phyloP scores from a whole-genome alignment of 306 rosid genomes.

The Arachis hypogaea region DNA sequence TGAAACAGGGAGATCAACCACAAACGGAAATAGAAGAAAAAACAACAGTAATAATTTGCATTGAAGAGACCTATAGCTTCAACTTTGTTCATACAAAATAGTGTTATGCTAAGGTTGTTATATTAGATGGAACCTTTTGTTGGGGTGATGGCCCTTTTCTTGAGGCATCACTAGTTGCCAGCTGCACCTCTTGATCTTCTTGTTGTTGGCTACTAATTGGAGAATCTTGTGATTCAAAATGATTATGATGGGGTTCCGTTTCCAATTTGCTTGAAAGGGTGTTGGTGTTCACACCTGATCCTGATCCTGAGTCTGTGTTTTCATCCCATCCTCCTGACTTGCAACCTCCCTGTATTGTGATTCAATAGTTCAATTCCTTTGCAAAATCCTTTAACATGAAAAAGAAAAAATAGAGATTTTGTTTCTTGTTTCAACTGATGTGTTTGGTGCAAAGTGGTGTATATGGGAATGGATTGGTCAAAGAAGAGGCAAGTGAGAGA shows the following conservation, averaged over 20 bases:
- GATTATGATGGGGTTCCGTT: slow-evolving; percentile 5
- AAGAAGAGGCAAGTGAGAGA: slow-evolving; percentile 43
- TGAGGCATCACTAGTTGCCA: slow-evolving; percentile 49
- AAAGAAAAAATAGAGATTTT: not conserved
- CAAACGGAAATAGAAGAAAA: slow-evolving; percentile 14
- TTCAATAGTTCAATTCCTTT: not conserved
- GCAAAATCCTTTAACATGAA: not conserved
- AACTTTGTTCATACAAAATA: slow-evolving; percentile 42
- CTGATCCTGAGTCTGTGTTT: slow-evolving; percentile 91
- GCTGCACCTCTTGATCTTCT: slow-evolving; percentile 48
- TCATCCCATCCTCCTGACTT: slow-evolving; percentile 84
- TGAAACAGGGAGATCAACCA: too few relatives aligned
- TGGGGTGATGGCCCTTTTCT: slow-evolving; percentile 51
- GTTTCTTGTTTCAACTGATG: not conserved
- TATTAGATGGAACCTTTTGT: slow-evolving; percentile 60
- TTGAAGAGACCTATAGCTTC: slow-evolving; percentile 40
- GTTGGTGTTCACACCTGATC: slow-evolving; percentile 75
- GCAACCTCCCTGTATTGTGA: slow-evolving; percentile 64
- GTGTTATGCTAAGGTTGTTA: too few relatives aligned
- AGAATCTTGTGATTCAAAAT: slow-evolving; percentile 69
- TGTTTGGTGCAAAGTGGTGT: slow-evolving; percentile 3
- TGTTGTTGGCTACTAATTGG: slow-evolving; percentile 60
- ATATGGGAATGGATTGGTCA: slow-evolving; percentile 49
- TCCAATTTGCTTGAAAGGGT: slow-evolving; percentile 66
- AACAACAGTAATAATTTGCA: slow-evolving; percentile 47